Evolutionary conservation across 495 filamentous ascomycete species (phyloP), one percentile per base, ranked within the genome.

Genomic region (Cetradonia linearis): DNA sequence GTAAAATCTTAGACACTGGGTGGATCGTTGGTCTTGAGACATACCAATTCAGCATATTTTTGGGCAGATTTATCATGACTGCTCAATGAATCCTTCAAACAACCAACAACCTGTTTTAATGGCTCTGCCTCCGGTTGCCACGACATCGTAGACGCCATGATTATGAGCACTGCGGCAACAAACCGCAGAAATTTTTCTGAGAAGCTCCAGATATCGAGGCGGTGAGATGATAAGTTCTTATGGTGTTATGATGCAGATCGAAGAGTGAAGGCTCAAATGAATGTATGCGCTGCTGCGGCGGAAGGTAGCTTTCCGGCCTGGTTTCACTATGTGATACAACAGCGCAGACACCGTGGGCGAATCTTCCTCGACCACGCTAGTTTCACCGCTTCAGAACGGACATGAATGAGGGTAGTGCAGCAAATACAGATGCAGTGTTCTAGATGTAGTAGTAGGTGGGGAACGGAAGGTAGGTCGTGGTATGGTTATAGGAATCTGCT

Each of bases 91-190:
- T 96, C 90, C 74, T 82, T 86, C 67, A 99, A 82, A 74, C 85
- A 97, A 69, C 83, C 82, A 65, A 89, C 86, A 46, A 99, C 81
- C 77, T 95, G 89, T 77, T 80, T 80, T 78, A 97, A 79, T 69
- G 86, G 87, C 77, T 88, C 88, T 63, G 85, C 80, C 71, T 88
- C 81, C 36, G 93, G 94, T 77, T 95, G 89, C 93, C 93, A 99
- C 69, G 83, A 83, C 90, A 95, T 96, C 61, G 14, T 49, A 49
- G 57, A 48, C 33, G 48, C 48, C 48, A 30, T 53, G 8, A 28
- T 38, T 2, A 13, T n/a, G 31, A 31, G 16, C 14, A 5, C 30
- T 54, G 30, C 42, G 34, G 33, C 50, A 34, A 6, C 20, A 10
- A 13, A 20, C n/a, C 50, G 9, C n/a, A 54, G 31, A 54, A 33